Evolutionary conservation across 805 yeast genomes (phyloP), one percentile per base, ranked within the genome.

Genomic region (Wickerhamomyces canadensis): DNA sequence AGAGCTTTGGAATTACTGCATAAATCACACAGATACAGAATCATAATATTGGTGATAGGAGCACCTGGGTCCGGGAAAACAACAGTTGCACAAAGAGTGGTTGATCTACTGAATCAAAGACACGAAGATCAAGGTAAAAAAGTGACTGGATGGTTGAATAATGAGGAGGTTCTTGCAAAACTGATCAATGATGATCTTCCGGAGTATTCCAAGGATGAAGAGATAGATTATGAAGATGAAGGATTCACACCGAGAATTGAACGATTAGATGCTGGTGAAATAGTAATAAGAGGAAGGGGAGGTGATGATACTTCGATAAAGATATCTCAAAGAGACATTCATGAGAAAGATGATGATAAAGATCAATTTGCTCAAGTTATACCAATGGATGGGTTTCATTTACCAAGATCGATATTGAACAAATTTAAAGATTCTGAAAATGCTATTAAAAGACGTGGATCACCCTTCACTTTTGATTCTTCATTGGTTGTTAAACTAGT

Each of bases 21-120:
- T 10, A 36, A 49, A 4, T 49, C 58, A 12, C 41, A 43, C 0
- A 54, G 56, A 27, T 67, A 72, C 40, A 61, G 89, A 45, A 55
- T 77, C 3, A 41, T 81, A 14, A 64, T 87, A 9, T 62, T 82
- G 0, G 51, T 87, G 11, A 78, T 80, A 3, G 96, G 95, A 1
- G 69, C 78, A 1, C 95, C 96, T 3, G 96, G 96, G 6, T 76
- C 89, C 1, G 96, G 96, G 0, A 86, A 86, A 55, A 72, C 89
- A 4, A 83, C 94, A 0, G 51, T 79, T 25, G 78, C 89, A 1
- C 52, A 53, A 27, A 38, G 57, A 5, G 60, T 86, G 6, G 70
- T 70, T 24, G 52, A 57, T 5, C 46, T 47, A 6, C 48, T 79
- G n/a, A 73, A 67, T 45, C 38, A 46, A 18, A 40, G 49, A 44